These are phyloP conservation scores for Penicillium corylophilum DNA, from an alignment of 2,329 filamentous ascomycete genomes.

Conservation along the genomic window DNA sequence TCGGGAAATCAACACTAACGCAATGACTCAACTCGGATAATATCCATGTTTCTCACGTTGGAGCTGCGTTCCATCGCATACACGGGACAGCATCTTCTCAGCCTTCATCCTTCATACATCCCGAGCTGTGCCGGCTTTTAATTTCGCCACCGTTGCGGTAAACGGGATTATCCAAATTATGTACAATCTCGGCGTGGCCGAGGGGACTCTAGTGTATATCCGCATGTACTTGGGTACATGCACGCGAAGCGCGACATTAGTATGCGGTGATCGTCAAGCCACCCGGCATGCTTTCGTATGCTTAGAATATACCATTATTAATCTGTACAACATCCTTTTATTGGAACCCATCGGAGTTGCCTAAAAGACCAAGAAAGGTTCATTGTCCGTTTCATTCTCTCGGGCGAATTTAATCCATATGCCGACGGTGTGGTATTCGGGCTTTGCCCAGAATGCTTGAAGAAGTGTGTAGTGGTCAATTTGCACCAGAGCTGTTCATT, in stretches of 20 bases:
- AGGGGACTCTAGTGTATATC: background rate
- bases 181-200: background rate
- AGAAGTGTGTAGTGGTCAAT: conserved; percentile 15
- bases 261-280: background rate
- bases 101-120: background rate
- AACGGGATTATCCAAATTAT: background rate
- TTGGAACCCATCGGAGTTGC: background rate
- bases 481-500: conserved; percentile 16
- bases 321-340: background rate
- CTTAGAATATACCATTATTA: background rate
- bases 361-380: conserved; percentile 6
- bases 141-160: background rate
- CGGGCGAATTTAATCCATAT: conserved; percentile 12
- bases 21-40: background rate
- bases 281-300: background rate
- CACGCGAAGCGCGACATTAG: background rate
- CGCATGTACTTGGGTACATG: background rate
- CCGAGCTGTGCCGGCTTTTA: background rate
- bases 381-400: conserved; percentile 6
- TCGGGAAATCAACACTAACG: background rate
- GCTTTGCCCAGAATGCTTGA: conserved; percentile 18
- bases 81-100: no score
- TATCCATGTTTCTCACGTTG: background rate
- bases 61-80: background rate
- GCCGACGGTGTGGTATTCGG: conserved; percentile 14